phyloP scores from a whole-genome alignment of 495 filamentous ascomycete genomes.

The Penicillium maclennaniae region DNA sequence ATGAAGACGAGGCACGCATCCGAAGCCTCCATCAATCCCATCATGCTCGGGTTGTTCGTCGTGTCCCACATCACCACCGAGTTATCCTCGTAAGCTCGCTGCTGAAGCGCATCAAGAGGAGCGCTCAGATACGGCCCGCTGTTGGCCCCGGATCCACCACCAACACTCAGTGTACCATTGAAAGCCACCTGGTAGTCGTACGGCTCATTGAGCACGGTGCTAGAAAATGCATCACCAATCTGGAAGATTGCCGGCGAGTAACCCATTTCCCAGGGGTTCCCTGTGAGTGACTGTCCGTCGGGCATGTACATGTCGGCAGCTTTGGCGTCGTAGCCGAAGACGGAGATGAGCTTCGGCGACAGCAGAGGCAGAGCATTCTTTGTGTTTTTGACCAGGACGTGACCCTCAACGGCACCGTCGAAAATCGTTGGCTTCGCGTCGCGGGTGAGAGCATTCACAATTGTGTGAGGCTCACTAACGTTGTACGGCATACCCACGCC shows the following conservation, averaged over 20 bases:
- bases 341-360: conserved; percentile 50
- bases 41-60: conserved; percentile 37
- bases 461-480: conserved; percentile 69
- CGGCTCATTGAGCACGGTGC: conserved; percentile 1
- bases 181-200: conserved; percentile 36
- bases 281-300: background rate
- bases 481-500: conserved; percentile 53
- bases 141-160: conserved; percentile 28
- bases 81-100: conserved; percentile 42
- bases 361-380: conserved; percentile 58
- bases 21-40: conserved; percentile 26
- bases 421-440: conserved; percentile 49
- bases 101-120: conserved; percentile 52
- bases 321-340: conserved; percentile 67
- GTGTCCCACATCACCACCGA: conserved; percentile 44
- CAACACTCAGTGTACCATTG: conserved; percentile 54
- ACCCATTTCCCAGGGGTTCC: conserved; percentile 29
- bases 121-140: conserved; percentile 39
- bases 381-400: conserved; percentile 70
- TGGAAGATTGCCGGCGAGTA: conserved; percentile 31
- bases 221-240: background rate
- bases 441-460: conserved; percentile 49
- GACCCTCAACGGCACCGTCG: conserved; percentile 55
- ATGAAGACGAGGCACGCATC: conserved; percentile 59
- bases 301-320: conserved; percentile 12